Evolutionary conservation across 257 asterid genomes (phyloP), one percentile per base, ranked within the genome.

Genomic region (Handroanthus guayacan): DNA sequence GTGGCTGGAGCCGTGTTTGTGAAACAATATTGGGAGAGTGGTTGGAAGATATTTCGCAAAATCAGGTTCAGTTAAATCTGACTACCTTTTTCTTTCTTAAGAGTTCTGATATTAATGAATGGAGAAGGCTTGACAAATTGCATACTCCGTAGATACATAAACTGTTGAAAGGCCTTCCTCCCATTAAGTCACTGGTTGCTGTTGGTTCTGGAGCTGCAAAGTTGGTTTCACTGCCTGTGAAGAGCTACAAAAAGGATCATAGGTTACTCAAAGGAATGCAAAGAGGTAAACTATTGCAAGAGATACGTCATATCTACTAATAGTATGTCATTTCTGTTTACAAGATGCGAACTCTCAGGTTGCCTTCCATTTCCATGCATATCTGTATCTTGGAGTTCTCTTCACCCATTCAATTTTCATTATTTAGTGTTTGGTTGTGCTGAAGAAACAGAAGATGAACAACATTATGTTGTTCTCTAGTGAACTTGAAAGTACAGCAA

Each of bases 161-260:
- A 82, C 81, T 95, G 82, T 82, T 95, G 86, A 87, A 90, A 86
- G 99, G 99, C 79, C 99, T 95, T 74, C 94, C 97, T 77, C 99
- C 99, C 56, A 91, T 95, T 72, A 87, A 91, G 78, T 95, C 99
- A 65, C 71, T 95, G 84, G 89, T 95, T 84, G 91, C 98, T 78
- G 98, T 95, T 81, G 91, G 98, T 85, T 91, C 98, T 75, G 95
- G 99, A 82, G 98, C 99, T 84, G 96, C 94, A 71, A 93, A 95
- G 89, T 85, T 95, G 88, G 93, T 91, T 61, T 86, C 97, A 56
- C 68, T 89, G 81, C 99, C 99, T 50, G 57, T 95, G 86, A 93
- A 89, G 88, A 87, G 76, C 89, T 95, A 95, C 81, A 90, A 77
- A 80, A 89, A 87, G 87, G 98, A 95, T 78, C 90, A 87, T 31